Base-by-base conservation (phyloP, 164 flowering plant genomes). In the Chloranthus sessilifolius region DNA sequence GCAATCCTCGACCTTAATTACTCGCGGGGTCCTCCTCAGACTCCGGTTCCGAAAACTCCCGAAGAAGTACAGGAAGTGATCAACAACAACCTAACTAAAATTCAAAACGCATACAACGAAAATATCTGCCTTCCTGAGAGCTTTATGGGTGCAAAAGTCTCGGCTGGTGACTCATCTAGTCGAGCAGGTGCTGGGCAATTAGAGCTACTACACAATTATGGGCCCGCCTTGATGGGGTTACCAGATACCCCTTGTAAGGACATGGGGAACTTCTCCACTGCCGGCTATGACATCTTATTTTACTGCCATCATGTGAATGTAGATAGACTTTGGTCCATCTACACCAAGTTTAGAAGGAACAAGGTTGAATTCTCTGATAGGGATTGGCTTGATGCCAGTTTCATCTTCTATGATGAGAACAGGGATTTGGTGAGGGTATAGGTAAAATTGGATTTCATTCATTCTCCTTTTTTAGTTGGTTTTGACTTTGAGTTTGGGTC, bases 321-420 rank as follows among this genome's bases (percentile, higher is more conserved):
- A 33, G 48, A 50, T 24, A 41, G 53, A 4, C 42, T 50, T 14
- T 50, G 53, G 53, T 9, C 22, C 3, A 4, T 35, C 14, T 50
- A 34, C 43, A 20, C 42, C 12, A 23, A 27, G 2, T 6, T 0
- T 9, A 23, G 11, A 14, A 11, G 29, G 16, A 5, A 34, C 39
- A 6, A 20, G 11, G n/a, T 35, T 3, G 53, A 50, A 5, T 22
- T 34, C 42, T 7, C 21, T 11, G 17, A 35, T 2, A 14, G 0
- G 3, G 53, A 50, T 21, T 50, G 53, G 42, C 29, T 50, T 8
- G 29, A 50, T n/a, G 28, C 43, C 30, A 14, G 16, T 6, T 50
- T 50, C 53, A 14, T 23, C 43, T 50, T 50, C 53, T 50, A 16
- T 43, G 53, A 50, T 22, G 53, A 50, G 53, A 50, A 50, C 17